These are phyloP conservation scores for Pseudogymnoascus sp. DNA, from an alignment of 2,329 filamentous ascomycete species.

Conservation along the genomic window DNA sequence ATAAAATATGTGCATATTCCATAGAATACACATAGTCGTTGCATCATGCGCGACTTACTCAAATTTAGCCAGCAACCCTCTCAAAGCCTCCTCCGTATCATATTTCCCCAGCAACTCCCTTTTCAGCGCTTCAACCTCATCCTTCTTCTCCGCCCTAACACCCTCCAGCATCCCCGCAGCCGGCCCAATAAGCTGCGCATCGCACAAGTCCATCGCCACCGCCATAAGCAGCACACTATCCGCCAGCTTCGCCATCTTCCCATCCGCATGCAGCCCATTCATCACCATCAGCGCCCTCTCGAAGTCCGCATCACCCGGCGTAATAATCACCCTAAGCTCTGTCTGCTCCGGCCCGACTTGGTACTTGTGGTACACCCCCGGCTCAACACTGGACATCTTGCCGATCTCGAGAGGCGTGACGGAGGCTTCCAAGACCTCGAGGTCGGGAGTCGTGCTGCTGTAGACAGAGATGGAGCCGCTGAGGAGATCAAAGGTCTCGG, in stretches of 20 bases:
- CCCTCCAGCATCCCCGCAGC: not conserved
- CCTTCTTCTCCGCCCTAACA: constrained; percentile 3
- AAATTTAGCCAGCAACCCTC: not conserved
- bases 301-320: constrained; percentile 15
- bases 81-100: not conserved
- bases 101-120: not conserved
- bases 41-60: not conserved
- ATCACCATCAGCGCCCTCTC: constrained; percentile 16
- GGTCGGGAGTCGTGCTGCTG: constrained; percentile 11
- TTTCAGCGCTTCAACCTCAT: not conserved
- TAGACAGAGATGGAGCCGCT: constrained; percentile 16
- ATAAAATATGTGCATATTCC: not conserved
- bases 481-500: constrained; percentile 16
- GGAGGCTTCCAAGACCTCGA: not conserved
- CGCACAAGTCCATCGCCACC: constrained; percentile 12
- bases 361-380: constrained; percentile 14
- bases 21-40: not conserved
- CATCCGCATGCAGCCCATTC: constrained; percentile 15
- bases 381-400: constrained; percentile 7
- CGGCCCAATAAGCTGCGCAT: constrained; percentile 10
- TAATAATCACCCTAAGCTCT: constrained; percentile 11
- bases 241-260: constrained; percentile 12
- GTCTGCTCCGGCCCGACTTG: constrained; percentile 8
- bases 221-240: constrained; percentile 14
- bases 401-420: not conserved